Evolutionary conservation across 163 green algal species (phyloP), one percentile per base, ranked within the genome.

Genomic region (Coccomyxa subellipsoidea): DNA sequence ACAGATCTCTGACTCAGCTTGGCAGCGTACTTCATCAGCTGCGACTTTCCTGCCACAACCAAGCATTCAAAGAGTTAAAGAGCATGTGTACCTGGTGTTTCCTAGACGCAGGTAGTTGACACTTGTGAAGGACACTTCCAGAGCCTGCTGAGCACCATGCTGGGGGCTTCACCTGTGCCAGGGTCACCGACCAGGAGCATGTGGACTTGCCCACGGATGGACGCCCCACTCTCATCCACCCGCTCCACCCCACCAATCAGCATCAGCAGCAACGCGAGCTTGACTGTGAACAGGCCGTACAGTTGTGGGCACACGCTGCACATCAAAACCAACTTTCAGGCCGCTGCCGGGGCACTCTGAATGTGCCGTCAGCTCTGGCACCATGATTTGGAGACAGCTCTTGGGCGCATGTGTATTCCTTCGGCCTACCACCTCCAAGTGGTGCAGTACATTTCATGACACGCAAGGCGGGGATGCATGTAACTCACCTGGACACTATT

Each of bases 111-210:
- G n/a, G n/a, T n/a, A n/a, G n/a, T n/a, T n/a, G n/a, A n/a, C n/a
- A n/a, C n/a, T n/a, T n/a, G n/a, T n/a, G n/a, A n/a, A n/a, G n/a
- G n/a, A n/a, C n/a, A n/a, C n/a, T n/a, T n/a, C n/a, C n/a, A n/a
- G n/a, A n/a, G n/a, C n/a, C n/a, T n/a, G n/a, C n/a, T n/a, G n/a
- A n/a, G n/a, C n/a, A n/a, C n/a, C n/a, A n/a, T n/a, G n/a, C n/a
- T n/a, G n/a, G n/a, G n/a, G n/a, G n/a, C n/a, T n/a, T n/a, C n/a
- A n/a, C n/a, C 92, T 79, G 91, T 96, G 53, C 95, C 95, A 8
- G 96, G 95, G 84, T 99, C 96, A 0, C 96, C 96, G 18, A 98
- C 89, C 12, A 98, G 87, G 77, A 99, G 90, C 85, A 98, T 89
- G 85, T 99, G 96, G 7, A 93, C 82, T 32, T 86, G 90, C 0